These are phyloP conservation scores for Grosmannia serpens DNA, from an alignment of 2,329 filamentous ascomycete species.

Conservation along the genomic window DNA sequence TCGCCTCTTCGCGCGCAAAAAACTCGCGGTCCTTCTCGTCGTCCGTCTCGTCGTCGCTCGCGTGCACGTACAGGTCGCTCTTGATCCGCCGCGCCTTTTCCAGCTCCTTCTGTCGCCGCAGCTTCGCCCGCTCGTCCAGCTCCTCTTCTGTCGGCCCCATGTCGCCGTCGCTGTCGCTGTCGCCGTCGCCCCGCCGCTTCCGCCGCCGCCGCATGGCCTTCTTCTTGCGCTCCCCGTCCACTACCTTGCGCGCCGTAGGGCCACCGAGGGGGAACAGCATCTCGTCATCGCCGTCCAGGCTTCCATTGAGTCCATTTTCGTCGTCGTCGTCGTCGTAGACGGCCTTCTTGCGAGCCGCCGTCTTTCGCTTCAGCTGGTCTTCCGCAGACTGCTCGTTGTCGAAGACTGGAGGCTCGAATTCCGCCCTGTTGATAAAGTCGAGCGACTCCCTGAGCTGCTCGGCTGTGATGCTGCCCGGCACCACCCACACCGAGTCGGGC, in stretches of 20 bases:
- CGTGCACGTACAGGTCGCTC: constrained; percentile 68
- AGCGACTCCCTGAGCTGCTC: constrained; percentile 55
- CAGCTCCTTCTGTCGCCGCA: constrained; percentile 54
- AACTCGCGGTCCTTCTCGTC: constrained; percentile 60
- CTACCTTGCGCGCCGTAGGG: constrained; percentile 43
- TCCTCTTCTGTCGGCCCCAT: constrained; percentile 42
- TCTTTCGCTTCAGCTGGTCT: constrained; percentile 66
- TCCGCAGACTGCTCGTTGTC: constrained; percentile 65
- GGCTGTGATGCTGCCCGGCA: constrained; percentile 55
- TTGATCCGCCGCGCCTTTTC: constrained; percentile 74
- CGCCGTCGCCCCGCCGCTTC: constrained; percentile 28
- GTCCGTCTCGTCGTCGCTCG: constrained; percentile 84
- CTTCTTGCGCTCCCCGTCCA: constrained; percentile 40
- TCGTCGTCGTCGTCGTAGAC: constrained; percentile 22
- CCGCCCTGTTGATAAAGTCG: constrained; percentile 64
- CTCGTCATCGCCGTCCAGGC: constrained; percentile 34
- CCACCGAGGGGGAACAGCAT: constrained; percentile 59
- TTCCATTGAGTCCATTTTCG: constrained; percentile 22
- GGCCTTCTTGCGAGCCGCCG: constrained; percentile 31
- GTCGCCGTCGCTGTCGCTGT: constrained; percentile 28
- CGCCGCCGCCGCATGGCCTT: constrained; percentile 43
- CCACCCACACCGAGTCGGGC: constrained; percentile 64
- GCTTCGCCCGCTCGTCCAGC: constrained; percentile 50
- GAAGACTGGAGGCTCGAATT: constrained; percentile 67
- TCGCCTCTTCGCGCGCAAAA: constrained; percentile 60